Evolutionary conservation across 257 asterid genomes (phyloP), one percentile per base, ranked within the genome.

Genomic region (Rubia yunnanensis): DNA sequence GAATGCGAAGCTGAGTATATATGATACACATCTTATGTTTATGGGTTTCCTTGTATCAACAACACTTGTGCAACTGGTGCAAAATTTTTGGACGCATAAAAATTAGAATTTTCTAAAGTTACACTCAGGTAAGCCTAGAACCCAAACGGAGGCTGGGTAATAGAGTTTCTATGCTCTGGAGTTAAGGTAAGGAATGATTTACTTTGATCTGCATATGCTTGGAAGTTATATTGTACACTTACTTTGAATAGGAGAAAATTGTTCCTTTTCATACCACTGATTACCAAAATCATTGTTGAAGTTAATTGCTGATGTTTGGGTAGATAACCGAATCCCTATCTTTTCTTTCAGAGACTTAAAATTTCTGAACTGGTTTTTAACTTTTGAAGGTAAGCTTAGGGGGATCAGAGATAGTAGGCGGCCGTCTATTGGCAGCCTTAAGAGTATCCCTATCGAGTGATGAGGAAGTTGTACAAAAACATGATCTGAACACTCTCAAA

Each of bases 371-470:
- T 39, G 50, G 23, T 22, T 48, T n/a, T 62, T 72, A 15, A 24
- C 48, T 22, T 20, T 55, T 54, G 71, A 74, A 91, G 99, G 87
- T 92, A 76, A 81, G 84, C 58, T 70, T 92, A 34, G 96, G 97
- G 66, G 96, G 97, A 52, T 64, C 79, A 1, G 90, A 89, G 77
- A 23, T 86, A 58, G 89, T 89, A 11, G 98, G 89, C 73, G 95
- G 74, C 22, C 87, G 97, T 0, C 67, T 92, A 20, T 46, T 92
- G 79, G 99, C 90, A 20, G 99, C 97, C 48, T 65, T 89, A 63
- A 70, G 99, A 73, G 85, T 83, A 11, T 80, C 86, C 69, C 84
- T 89, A 49, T 83, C 84, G 46, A 60, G 64, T 18, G 92, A 92
- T 49, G 73, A 63, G 78, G 92, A 76, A 60, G 81, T 79, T 22